Evolutionary conservation across 2,329 filamentous ascomycete genomes (phyloP), one percentile per base, ranked within the genome.

Genomic region (Xylaria sp.): DNA sequence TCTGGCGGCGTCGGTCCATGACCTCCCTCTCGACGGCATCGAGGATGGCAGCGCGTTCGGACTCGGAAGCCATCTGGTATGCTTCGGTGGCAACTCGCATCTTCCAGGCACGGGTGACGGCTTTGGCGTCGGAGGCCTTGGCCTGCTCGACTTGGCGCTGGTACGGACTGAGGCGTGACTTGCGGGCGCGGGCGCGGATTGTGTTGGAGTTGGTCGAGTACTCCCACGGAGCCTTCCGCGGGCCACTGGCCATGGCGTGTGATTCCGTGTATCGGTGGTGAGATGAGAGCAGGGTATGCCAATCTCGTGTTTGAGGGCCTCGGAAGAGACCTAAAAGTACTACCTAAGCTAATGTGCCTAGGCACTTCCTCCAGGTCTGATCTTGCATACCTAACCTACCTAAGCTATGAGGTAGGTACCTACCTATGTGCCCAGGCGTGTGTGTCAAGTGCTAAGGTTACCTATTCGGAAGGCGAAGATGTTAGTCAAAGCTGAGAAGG

Each of bases 181-280:
- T 65, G 47, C 66, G 66, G 4, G 24, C 34, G 3, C 64, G 62
- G 2, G 59, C 61, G 5, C 64, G 60, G 11, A 65, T 16, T 0
- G 66, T 68, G 44, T 65, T 62, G 2, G 47, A 53, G 38, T 70
- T 69, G 0, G 52, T 66, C 0, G 64, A 68, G 50, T 69, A 68
- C 34, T 65, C 54, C 24, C 45, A 22, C 9, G 60, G 48, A 2
- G 38, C 44, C 38, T 63, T 66, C 5, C 20, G 43, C 11, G 52
- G 39, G 8, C 29, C 8, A 13, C 5, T 34, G 29, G 29, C 11
- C 29, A 34, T 34, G 16, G 11, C 16, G 9, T 34, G 44, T 17
- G 45, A 9, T 6, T 29, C n/a, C 44, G 53, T 52, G 13, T n/a
- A n/a, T n/a, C n/a, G n/a, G n/a, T 45, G 11, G 9, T 20, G 53